Base-by-base conservation (phyloP, 441 rosid species). In the Biscutella laevigata region DNA sequence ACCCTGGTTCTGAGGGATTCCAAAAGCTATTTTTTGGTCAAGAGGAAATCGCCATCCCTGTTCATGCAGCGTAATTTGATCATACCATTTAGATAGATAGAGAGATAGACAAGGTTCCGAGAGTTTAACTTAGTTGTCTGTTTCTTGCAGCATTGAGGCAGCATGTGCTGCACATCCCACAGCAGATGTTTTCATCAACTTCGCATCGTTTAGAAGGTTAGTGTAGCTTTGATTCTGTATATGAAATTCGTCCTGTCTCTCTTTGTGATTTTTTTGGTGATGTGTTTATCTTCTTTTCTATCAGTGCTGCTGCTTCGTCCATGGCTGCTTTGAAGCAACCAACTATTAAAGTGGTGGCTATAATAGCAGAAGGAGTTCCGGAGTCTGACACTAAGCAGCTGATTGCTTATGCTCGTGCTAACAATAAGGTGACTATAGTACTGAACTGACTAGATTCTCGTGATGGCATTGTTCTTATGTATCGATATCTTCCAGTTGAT, bases 321-420 rank as follows among this genome's bases (percentile, higher is more conserved):
- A 72, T 87, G 94, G 71, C 92, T 70, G 98, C 96, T 66, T 72
- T 90, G 68, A 90, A 84, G 53, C 98, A 87, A 64, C 92, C 98
- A 56, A 90, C 98, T 57, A 76, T 87, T 53, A 77, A 94, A 57
- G 90, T 90, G 32, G 95, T 87, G 44, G 96, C 96, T 48, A 90
- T 90, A 39, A 90, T 90, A 56, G 98, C 98, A 35, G 98, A 90
- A 74, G 98, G 98, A 67, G 96, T 90, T 71, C 98, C 98, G 0
- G 94, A 90, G 73, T 75, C 95, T 1, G 96, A 90, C 68, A 57
- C 98, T 73, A 87, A 90, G 57, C 90, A 90, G 47, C 64, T 90
- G 71, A 84, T 90, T 77, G 83, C 86, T 19, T 87, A 70, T 69
- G 98, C 98, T 59, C 92, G 86, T 29, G 73, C 96, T 17, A 90